Conservation (phyloP, 768 basidiomycete species). For the Pleurotus ostreatus region DNA sequence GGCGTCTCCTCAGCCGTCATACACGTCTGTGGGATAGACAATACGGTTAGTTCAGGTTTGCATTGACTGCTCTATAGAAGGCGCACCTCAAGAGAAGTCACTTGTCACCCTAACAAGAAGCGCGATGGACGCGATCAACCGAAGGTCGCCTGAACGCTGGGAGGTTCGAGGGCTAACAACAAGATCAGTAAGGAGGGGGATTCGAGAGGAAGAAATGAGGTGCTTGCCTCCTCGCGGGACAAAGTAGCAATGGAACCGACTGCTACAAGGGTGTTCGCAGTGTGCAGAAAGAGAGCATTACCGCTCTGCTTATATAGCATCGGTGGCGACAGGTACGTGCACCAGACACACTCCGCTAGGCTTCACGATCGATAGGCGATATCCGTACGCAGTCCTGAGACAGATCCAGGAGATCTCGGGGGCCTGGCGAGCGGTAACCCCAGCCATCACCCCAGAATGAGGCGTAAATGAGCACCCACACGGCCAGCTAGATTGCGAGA, state of each 20-base stretch:
- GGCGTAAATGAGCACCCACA: constrained; percentile 7
- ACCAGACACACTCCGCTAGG: constrained; percentile 2
- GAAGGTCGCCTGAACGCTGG: constrained; percentile 52
- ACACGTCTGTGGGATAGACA: constrained; percentile 18
- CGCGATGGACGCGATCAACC: constrained; percentile 69
- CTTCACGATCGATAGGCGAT: constrained; percentile 22
- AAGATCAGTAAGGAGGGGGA: neutral
- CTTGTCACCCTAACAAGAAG: constrained; percentile 62
- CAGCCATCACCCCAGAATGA: constrained; percentile 3
- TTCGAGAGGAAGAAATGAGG: neutral
- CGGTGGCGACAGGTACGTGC: neutral
- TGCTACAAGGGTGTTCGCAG: constrained; percentile 7
- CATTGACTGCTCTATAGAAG: neutral
- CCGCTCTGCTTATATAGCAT: neutral
- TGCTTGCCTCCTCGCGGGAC: neutral
- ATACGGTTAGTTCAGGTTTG: constrained; percentile 9
- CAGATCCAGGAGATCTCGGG: constrained; percentile 5
- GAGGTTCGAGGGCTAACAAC: constrained; percentile 29
- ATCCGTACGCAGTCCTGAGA: constrained; percentile 11
- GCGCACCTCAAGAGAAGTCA: constrained; percentile 50
- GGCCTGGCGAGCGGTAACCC: neutral
- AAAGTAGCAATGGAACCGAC: constrained; percentile 9
- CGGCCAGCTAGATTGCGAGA: constrained; percentile 1
- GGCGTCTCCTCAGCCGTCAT: constrained; percentile 41
- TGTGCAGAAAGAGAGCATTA: neutral